Evolutionary conservation across 1,284 basidiomycete species (phyloP), one percentile per base, ranked within the genome.

Genomic region (Puccinia horiana): DNA sequence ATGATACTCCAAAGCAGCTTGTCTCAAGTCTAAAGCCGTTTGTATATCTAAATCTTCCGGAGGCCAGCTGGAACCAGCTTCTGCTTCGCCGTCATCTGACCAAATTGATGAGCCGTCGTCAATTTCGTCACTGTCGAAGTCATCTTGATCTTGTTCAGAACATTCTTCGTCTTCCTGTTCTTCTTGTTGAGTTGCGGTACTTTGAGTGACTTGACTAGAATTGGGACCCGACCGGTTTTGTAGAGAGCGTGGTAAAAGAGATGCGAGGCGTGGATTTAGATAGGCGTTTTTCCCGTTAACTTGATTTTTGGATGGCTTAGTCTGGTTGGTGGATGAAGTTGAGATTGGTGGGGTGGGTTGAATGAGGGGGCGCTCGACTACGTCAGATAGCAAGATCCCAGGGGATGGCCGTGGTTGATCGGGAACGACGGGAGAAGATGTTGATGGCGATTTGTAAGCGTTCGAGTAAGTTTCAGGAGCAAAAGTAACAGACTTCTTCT

Each of bases 1-100:
- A 67, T 81, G 80, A 69, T 81, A 81, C 35, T 74, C 72, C 32
- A 81, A 67, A 2, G 80, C 80, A 63, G 72, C 72, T 67, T 81
- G 56, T 74, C 80, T 61, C 16, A 74, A 29, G 74, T 81, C 80
- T 54, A 81, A 49, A n/a, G 61, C 70, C 0, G 70, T 75, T 75
- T 81, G 70, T n/a, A 81, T 65, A 67, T 81, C 72, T 47, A 75
- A 6, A 40, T 75, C 80, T 47, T 81, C 32, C 2, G 78, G 78
- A 3, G 70, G 58, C 80, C 80, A 81, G 58, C 47, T 49, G 16
- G 52, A 42, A n/a, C 54, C 42, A 6, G 40, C 80, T 78, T 67
- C 76, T 35, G 29, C 44, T 11, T 65, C 70, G 18, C 75, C 72
- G n/a, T 81, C 70, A 26, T 35, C 42, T 14, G 70, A 75, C 67